Base-by-base conservation (phyloP, 768 basidiomycete species). In the Royoungia palumana region DNA sequence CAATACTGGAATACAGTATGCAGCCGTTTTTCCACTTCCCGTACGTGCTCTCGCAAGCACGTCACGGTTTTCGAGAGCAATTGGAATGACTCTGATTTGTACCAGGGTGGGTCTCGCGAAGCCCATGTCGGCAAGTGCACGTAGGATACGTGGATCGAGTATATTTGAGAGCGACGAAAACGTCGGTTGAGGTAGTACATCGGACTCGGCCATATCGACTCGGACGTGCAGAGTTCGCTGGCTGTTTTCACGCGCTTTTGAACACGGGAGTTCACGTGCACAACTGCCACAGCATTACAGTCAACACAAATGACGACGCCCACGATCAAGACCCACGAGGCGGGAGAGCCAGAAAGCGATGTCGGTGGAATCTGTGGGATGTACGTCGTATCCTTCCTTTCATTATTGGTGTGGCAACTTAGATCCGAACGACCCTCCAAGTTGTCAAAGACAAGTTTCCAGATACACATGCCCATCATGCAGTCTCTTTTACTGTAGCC, bases 21-120 rank as follows among this genome's bases (percentile, higher is more conserved):
- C 93, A 4, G 89, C 91, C 0, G 96, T 99, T 73, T 99, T 99
- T 21, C 96, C 96, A 49, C 90, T 94, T 16, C 96, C 96, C 4
- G 96, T 99, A 27, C 91, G 80, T 3, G 96, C 95, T 38, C 91
- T 81, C 17, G 94, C 95, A 27, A 99, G 82, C 46, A 99, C 88
- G 67, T 99, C 96, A 28, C 77, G 75, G 55, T 86, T 83, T 67
- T 93, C 88, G 28, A 99, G 78, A 2, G 94, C 92, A 16, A 95
- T 77, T 1, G 95, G 94, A 41, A 99, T 94, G 4, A 91, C 87
- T 65, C 90, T 92, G 9, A 79, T 78, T 66, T 99, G 96, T 16
- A 99, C 87, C 25, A 90, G 79, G 0, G 96, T 99, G 7, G 96
- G 96, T 34, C 84, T 80, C 16, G 91, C 82, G 68, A 97, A 97